phyloP scores from a whole-genome alignment of 1,139 yeast genomes.

The Candida gigantensis region DNA sequence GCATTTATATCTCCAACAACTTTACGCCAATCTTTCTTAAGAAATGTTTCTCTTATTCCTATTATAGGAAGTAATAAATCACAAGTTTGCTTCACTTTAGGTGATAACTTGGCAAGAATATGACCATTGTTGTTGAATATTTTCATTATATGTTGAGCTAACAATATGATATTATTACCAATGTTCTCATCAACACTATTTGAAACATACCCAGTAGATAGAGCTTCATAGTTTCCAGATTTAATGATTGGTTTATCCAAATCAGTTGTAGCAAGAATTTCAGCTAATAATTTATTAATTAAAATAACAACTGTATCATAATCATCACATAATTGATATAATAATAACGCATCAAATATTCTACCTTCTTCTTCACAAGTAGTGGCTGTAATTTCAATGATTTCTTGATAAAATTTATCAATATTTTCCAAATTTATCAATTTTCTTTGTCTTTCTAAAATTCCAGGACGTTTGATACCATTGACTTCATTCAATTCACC shows the following conservation, averaged over 20 bases:
- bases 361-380: constrained; percentile 94
- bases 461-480: constrained; percentile 81
- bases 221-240: constrained; percentile 36
- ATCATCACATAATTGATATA: constrained; percentile 88
- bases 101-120: constrained; percentile 45
- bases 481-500: constrained; percentile 74
- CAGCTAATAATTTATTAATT: constrained; percentile 78
- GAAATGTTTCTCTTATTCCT: constrained; percentile 63
- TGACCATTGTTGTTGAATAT: constrained; percentile 54
- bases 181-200: constrained; percentile 28
- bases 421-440: constrained; percentile 62
- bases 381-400: constrained; percentile 82
- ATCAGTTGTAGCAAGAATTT: constrained; percentile 72
- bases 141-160: constrained; percentile 58
- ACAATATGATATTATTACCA: constrained; percentile 51
- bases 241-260: constrained; percentile 60
- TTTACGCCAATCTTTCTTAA: constrained; percentile 59
- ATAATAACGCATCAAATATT: constrained; percentile 76
- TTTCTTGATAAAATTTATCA: constrained; percentile 49
- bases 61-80: constrained; percentile 65
- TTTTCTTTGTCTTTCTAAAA: constrained; percentile 76
- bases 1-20: constrained; percentile 58
- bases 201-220: constrained; percentile 18
- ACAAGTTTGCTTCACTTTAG: constrained; percentile 61
- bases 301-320: constrained; percentile 80